Evolutionary conservation across 371 early-diverging fungal species (phyloP).

Genomic region (Rhizopus stolonifer): DNA sequence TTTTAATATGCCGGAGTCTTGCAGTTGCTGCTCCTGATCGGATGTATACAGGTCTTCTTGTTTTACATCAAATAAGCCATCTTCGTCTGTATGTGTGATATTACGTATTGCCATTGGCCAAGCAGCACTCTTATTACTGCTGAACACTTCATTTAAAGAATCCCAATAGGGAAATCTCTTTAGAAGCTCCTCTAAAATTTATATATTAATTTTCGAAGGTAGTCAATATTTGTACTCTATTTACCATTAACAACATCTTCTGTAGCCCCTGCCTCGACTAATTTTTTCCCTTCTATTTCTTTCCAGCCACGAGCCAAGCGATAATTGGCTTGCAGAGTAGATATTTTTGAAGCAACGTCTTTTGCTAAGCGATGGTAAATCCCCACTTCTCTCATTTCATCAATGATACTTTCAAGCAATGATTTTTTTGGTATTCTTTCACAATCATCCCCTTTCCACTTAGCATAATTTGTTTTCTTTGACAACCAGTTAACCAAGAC

Average conservation of each 20-base stretch:
- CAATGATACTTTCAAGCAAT: slow-evolving; percentile 43
- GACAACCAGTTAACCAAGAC: slow-evolving; percentile 46
- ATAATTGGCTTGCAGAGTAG: slow-evolving; percentile 48
- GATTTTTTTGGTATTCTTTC: slow-evolving; percentile 48
- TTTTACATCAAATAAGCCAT: slow-evolving; percentile 19
- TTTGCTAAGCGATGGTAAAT: slow-evolving; percentile 49
- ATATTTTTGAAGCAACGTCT: slow-evolving; percentile 48
- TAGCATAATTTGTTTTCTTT: slow-evolving; percentile 43
- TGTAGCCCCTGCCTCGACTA: slow-evolving; percentile 34
- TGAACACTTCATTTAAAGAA: slow-evolving; percentile 38
- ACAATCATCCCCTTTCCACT: slow-evolving; percentile 47
- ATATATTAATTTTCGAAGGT: too few species aligned
- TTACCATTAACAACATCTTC: slow-evolving; percentile 46
- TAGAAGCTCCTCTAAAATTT: slow-evolving; percentile 39
- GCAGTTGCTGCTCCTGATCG: slow-evolving; percentile 18
- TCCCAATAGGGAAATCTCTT: slow-evolving; percentile 53
- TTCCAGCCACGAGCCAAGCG: slow-evolving; percentile 48
- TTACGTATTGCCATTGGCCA: slow-evolving; percentile 50
- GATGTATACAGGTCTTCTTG: slow-evolving; percentile 25
- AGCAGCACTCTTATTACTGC: slow-evolving; percentile 18
- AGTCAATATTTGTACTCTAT: too few species aligned
- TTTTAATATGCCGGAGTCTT: too few species aligned
- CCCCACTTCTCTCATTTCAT: slow-evolving; percentile 43
- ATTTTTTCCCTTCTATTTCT: slow-evolving; percentile 38
- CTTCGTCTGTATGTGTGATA: slow-evolving; percentile 38